These are phyloP conservation scores for Tylopilus plumbeoviolaceoides DNA, from an alignment of 768 basidiomycete species.

Conservation along the genomic window DNA sequence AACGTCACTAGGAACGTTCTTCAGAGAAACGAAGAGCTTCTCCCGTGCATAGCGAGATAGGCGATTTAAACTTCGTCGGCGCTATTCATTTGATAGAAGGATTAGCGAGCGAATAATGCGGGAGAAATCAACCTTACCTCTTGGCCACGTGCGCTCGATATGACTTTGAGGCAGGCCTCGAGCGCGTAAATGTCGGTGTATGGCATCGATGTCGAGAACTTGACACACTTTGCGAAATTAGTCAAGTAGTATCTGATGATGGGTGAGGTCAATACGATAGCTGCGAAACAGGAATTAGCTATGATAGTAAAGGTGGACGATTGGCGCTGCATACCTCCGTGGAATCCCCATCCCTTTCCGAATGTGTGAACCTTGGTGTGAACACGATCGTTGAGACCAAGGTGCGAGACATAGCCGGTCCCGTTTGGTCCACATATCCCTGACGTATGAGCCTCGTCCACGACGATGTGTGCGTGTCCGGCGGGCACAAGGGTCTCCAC, in stretches of 20 bases:
- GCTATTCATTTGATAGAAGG: slow-evolving; percentile 5
- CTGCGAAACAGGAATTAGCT: slow-evolving; percentile 1
- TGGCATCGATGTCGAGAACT: slow-evolving; percentile 21
- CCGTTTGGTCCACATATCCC: slow-evolving; percentile 48
- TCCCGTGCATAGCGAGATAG: slow-evolving; percentile 14
- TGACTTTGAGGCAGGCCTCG: slow-evolving; percentile 40
- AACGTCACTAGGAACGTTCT: slow-evolving; percentile 4
- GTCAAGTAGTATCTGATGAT: slow-evolving; percentile 17
- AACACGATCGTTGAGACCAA: slow-evolving; percentile 43
- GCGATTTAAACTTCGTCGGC: slow-evolving; percentile 8
- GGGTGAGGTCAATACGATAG: slow-evolving; percentile 17
- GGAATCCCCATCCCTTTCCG: slow-evolving; percentile 37
- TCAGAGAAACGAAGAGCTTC: slow-evolving; percentile 3
- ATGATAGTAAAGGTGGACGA: background rate
- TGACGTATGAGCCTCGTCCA: slow-evolving; percentile 58
- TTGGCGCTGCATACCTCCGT: slow-evolving; percentile 15
- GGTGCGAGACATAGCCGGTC: slow-evolving; percentile 37
- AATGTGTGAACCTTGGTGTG: slow-evolving; percentile 51
- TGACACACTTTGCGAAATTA: slow-evolving; percentile 18
- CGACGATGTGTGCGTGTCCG: slow-evolving; percentile 40
- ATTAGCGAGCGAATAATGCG: background rate
- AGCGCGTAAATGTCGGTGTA: slow-evolving; percentile 20
- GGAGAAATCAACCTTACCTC: slow-evolving; percentile 13
- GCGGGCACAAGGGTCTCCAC: slow-evolving; percentile 36
- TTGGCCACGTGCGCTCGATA: slow-evolving; percentile 13